Conservation (phyloP, 2,329 filamentous ascomycete genomes). For the Alternaria solani region DNA sequence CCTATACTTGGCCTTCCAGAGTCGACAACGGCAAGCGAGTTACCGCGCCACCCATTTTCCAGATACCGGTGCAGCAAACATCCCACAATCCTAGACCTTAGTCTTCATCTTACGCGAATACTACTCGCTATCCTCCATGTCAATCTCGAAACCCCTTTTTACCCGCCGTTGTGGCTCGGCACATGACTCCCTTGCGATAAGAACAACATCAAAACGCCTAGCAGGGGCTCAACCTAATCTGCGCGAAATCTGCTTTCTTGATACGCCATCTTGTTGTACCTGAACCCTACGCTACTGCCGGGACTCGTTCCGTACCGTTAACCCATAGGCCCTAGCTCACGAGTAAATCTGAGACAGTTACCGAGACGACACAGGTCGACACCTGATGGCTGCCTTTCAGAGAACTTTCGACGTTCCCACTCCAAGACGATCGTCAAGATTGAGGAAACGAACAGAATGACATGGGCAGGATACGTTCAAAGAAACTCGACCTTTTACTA, state of each 20-base stretch:
- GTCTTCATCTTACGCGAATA: not conserved
- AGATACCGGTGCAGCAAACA: not conserved
- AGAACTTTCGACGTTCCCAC: not conserved
- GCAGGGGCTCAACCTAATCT: not conserved
- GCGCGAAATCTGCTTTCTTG: not conserved
- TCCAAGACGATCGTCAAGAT: too few relatives aligned
- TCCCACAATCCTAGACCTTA: not conserved
- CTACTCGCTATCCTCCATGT: not conserved
- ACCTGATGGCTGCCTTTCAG: not conserved
- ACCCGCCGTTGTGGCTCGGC: not conserved
- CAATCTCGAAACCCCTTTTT: conserved; percentile 5
- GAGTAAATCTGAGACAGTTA: not conserved
- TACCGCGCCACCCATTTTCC: not conserved
- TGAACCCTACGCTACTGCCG: not conserved
- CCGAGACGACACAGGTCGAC: not conserved
- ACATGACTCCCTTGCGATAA: not conserved
- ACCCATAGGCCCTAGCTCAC: not conserved
- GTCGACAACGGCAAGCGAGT: not conserved
- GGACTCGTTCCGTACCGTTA: conserved; percentile 1
- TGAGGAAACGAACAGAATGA: too few relatives aligned
- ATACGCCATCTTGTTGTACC: not conserved
- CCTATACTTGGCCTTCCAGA: not conserved
- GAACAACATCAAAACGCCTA: not conserved
- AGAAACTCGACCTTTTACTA: not conserved
- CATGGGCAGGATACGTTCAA: too few relatives aligned